Evolutionary conservation across 1,139 yeast genomes (phyloP).

Genomic region (Candida sp.): DNA sequence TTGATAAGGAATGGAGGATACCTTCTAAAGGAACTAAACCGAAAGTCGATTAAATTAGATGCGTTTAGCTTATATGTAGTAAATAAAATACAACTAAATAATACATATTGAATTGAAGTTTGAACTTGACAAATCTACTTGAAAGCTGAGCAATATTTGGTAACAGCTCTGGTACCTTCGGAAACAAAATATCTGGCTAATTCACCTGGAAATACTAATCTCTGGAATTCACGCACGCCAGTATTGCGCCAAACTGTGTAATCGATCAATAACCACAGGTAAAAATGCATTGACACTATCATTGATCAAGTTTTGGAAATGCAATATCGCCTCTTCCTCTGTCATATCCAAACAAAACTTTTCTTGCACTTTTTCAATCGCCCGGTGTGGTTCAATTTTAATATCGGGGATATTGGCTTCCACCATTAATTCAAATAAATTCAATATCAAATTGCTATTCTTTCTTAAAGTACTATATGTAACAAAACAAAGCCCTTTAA

Average conservation of each 20-base stretch:
- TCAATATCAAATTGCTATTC: conserved; percentile 84
- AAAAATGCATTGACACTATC: conserved; percentile 91
- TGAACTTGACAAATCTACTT: conserved; percentile 18
- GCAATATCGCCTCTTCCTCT: conserved; percentile 93
- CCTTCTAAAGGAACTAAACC: too few species aligned
- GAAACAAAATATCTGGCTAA: conserved; percentile 99
- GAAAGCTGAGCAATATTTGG: conserved; percentile 94
- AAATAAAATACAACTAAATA: too few species aligned
- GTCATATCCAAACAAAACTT: conserved; percentile 90
- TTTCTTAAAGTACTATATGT: conserved; percentile 89
- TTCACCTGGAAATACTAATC: conserved; percentile 99
- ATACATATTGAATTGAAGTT: too few species aligned
- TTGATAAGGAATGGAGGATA: too few species aligned
- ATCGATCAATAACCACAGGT: conserved; percentile 92
- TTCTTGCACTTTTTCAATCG: conserved; percentile 87
- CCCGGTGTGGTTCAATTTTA: conserved; percentile 68
- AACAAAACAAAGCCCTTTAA: conserved; percentile 91
- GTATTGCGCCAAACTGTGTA: conserved; percentile 95
- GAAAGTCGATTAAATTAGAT: too few species aligned
- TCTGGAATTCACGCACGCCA: conserved; percentile 74
- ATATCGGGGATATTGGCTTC: conserved; percentile 92
- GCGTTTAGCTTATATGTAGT: too few species aligned
- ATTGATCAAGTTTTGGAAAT: conserved; percentile 89
- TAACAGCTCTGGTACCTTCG: conserved; percentile 99
- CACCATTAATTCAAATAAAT: conserved; percentile 90